phyloP scores from a whole-genome alignment of 257 asterid genomes.

The Nicotiana benthamiana region DNA sequence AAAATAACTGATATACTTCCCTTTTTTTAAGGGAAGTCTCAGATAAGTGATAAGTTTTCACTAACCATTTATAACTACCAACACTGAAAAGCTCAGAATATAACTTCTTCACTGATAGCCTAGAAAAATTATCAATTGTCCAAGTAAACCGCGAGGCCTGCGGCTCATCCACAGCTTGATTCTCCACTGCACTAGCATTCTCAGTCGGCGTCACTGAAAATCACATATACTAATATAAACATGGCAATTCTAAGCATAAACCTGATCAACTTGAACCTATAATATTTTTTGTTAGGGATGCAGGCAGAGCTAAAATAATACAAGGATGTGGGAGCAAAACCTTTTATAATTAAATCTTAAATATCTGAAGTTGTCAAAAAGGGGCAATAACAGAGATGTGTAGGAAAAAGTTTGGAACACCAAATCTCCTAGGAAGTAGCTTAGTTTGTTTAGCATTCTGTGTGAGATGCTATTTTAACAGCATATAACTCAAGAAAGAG shows the following conservation, averaged over 20 bases:
- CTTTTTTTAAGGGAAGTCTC: too few relatives aligned
- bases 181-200: conserved; percentile 63
- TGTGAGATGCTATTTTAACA: neutral
- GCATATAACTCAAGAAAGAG: neutral
- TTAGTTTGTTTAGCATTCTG: neutral
- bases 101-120: conserved; percentile 62
- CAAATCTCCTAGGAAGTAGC: neutral
- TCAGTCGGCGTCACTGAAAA: conserved; percentile 47
- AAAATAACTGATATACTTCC: too few relatives aligned
- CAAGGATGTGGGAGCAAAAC: neutral
- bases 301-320: neutral
- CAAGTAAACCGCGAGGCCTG: conserved; percentile 80
- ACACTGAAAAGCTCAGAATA: conserved; percentile 74
- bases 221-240: neutral
- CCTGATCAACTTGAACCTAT: neutral
- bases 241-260: neutral
- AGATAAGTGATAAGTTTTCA: neutral
- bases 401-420: neutral
- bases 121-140: conserved; percentile 72
- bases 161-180: conserved; percentile 82
- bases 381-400: neutral
- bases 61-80: conserved; percentile 85
- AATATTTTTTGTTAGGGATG: too few relatives aligned
- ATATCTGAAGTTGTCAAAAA: neutral
- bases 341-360: neutral